Evolutionary conservation across 164 flowering plant species (phyloP).

Genomic region (Umbilicus rupestris): DNA sequence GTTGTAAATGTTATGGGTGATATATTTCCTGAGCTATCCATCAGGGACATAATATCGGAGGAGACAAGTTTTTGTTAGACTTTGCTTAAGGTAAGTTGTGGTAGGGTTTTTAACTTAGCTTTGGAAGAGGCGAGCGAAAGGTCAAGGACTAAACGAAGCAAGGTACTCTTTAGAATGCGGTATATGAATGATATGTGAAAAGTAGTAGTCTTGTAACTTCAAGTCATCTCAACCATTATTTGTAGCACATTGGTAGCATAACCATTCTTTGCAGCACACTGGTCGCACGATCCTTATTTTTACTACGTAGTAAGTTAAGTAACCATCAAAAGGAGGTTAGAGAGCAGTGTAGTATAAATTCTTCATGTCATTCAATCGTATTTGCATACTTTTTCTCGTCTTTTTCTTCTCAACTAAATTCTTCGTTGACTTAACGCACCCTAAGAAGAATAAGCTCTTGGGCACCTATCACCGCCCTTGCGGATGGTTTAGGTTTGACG

Average conservation of each 20-base stretch:
- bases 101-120: constrained; percentile 62
- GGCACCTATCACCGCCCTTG: too few species aligned
- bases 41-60: constrained; percentile 64
- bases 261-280: constrained; percentile 44
- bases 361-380: too few species aligned
- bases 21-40: constrained; percentile 77
- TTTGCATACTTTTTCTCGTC: too few species aligned
- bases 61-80: constrained; percentile 91
- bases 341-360: too few species aligned
- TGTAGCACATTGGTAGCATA: constrained; percentile 35
- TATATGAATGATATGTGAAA: neutral
- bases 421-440: too few species aligned
- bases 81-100: constrained; percentile 57
- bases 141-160: constrained; percentile 75
- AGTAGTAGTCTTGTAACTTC: neutral
- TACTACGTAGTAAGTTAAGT: too few species aligned
- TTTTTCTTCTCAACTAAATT: too few species aligned
- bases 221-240: constrained; percentile 6
- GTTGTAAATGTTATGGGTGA: constrained; percentile 79
- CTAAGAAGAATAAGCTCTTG: too few species aligned
- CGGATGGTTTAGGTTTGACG: too few species aligned
- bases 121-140: constrained; percentile 92
- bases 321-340: too few species aligned
- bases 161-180: constrained; percentile 31
- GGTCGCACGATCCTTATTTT: constrained; percentile 82